A percentile compares a stretch with the other conserved stretches of the same genome.
Evolutionary conservation across 1,284 basidiomycete genomes (phyloP).

Genomic region (Rhodotorula sp.): DNA sequence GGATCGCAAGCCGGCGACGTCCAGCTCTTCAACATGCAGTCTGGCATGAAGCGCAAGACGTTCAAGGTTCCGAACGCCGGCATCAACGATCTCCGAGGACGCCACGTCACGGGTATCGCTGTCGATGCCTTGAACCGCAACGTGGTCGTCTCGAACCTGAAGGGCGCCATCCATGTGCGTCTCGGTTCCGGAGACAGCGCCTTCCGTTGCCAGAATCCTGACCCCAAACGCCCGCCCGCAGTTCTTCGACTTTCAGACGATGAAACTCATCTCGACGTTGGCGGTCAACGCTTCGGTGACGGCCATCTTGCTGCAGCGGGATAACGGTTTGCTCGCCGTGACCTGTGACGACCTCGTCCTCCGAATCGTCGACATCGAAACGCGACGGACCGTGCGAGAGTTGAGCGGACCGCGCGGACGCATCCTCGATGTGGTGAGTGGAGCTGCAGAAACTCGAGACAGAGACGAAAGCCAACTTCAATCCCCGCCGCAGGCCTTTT

Average conservation of each 20-base stretch:
- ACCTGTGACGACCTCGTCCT: constrained; percentile 82
- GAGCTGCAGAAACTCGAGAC: neutral
- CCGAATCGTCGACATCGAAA: constrained; percentile 88
- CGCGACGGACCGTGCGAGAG: constrained; percentile 79
- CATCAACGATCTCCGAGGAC: constrained; percentile 50
- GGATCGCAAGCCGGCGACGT: constrained; percentile 74
- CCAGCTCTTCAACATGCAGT: constrained; percentile 93
- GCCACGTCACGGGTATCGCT: constrained; percentile 72
- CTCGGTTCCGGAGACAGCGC: neutral
- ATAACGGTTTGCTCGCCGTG: constrained; percentile 79
- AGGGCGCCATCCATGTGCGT: constrained; percentile 82
- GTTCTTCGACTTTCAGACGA: constrained; percentile 95
- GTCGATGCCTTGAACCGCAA: constrained; percentile 80
- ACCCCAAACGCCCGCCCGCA: constrained; percentile 47
- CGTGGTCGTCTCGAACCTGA: constrained; percentile 78
- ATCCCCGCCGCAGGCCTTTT: constrained; percentile 24
- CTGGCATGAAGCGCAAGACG: constrained; percentile 76
- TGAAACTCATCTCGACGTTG: constrained; percentile 66
- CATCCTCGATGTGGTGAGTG: constrained; percentile 74
- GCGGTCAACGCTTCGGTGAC: constrained; percentile 67
- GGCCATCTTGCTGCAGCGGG: constrained; percentile 74
- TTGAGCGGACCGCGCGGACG: constrained; percentile 74
- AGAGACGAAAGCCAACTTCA: neutral
- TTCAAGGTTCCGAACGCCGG: constrained; percentile 55
- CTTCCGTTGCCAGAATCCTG: neutral